Evolutionary conservation across 1,284 basidiomycete genomes (phyloP).

Genomic region (Gomphus bonarii): DNA sequence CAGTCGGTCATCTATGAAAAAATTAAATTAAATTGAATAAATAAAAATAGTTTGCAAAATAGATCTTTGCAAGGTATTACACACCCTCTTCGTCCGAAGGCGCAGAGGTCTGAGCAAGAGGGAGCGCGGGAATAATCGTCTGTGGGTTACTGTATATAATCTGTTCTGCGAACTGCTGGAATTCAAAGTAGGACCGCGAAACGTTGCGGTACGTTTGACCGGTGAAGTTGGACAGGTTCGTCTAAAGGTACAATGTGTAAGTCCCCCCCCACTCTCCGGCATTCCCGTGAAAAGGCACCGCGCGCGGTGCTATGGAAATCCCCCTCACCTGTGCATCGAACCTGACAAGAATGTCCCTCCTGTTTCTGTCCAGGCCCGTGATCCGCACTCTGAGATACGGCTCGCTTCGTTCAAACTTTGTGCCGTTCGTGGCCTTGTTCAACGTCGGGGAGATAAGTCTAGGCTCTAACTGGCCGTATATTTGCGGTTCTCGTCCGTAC

Average conservation of each 20-base stretch:
- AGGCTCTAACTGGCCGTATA: constrained; percentile 72
- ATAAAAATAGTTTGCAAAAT: not conserved
- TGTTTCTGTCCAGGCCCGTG: constrained; percentile 83
- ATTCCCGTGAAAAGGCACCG: not conserved
- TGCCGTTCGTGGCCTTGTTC: constrained; percentile 53
- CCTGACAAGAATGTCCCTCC: constrained; percentile 83
- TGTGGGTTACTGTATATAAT: constrained; percentile 78
- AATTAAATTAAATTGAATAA: not conserved
- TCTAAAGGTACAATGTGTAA: constrained; percentile 37
- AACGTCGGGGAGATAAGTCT: constrained; percentile 68
- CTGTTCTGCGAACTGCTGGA: constrained; percentile 85
- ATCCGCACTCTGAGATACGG: constrained; percentile 83
- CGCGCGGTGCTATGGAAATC: not conserved
- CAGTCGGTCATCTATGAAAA: constrained; percentile 61
- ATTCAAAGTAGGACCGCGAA: constrained; percentile 84
- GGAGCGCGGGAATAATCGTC: constrained; percentile 86
- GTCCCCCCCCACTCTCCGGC: too few relatives aligned
- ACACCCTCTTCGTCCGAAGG: constrained; percentile 85
- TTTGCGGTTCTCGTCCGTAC: constrained; percentile 70
- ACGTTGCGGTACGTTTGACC: constrained; percentile 84
- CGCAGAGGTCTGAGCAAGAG: constrained; percentile 85
- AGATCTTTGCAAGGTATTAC: constrained; percentile 4
- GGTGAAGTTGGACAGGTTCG: constrained; percentile 85
- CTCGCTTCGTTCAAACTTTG: constrained; percentile 59
- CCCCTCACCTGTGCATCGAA: constrained; percentile 77